Evolutionary conservation across 768 basidiomycete species (phyloP).

Genomic region (Chalciporus piperatus): DNA sequence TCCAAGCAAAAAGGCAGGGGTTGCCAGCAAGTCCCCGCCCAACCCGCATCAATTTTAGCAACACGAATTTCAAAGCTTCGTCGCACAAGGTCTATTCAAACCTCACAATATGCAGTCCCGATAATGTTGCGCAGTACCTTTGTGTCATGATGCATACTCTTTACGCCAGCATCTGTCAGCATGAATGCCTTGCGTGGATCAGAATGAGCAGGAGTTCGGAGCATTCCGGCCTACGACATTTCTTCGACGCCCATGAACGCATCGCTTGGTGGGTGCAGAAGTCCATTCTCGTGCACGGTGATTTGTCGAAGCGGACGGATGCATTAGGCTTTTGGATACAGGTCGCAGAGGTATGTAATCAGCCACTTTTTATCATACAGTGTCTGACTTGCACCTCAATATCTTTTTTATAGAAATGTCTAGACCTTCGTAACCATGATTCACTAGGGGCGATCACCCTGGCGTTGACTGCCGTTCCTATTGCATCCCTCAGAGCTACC

Average conservation of each 20-base stretch:
- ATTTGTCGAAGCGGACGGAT: conserved; percentile 52
- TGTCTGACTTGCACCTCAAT: neutral
- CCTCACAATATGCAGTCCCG: conserved; percentile 54
- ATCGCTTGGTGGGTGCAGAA: conserved; percentile 65
- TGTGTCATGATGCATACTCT: conserved; percentile 69
- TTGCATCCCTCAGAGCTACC: conserved; percentile 56
- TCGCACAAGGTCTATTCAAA: neutral
- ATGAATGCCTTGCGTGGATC: conserved; percentile 71
- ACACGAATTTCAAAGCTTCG: neutral
- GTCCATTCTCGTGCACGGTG: conserved; percentile 54
- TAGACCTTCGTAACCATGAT: conserved; percentile 58
- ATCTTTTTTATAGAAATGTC: conserved; percentile 55
- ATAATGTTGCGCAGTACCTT: conserved; percentile 76
- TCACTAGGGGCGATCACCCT: conserved; percentile 66
- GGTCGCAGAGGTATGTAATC: conserved; percentile 60
- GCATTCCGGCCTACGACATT: conserved; percentile 47
- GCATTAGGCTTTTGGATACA: conserved; percentile 73
- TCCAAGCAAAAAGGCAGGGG: neutral
- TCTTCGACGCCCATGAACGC: conserved; percentile 60
- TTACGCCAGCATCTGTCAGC: conserved; percentile 66
- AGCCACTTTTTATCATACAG: conserved; percentile 13
- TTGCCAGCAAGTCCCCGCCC: conserved; percentile 24
- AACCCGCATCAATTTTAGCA: neutral
- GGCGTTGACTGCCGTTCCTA: conserved; percentile 57
- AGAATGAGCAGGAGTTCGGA: conserved; percentile 36